Evolutionary conservation across 2,329 filamentous ascomycete species (phyloP).

Genomic region (Stemphylium vesicarium): DNA sequence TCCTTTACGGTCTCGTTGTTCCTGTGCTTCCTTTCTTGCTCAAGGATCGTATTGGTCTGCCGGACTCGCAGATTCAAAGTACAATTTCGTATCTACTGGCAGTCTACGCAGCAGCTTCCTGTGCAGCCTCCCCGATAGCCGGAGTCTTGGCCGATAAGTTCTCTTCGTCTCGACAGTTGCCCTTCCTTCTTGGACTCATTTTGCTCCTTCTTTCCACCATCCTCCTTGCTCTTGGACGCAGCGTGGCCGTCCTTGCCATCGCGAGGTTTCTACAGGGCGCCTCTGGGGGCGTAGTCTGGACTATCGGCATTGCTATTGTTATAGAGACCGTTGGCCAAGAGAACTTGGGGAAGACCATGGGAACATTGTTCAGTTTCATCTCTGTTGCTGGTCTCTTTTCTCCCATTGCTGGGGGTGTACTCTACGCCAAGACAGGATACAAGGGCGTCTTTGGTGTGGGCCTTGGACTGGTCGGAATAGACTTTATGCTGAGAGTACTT

Average conservation of each 20-base stretch:
- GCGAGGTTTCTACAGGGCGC: conserved; percentile 65
- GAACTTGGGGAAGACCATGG: conserved; percentile 67
- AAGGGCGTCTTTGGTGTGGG: conserved; percentile 65
- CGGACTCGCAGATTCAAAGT: conserved; percentile 57
- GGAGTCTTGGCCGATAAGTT: conserved; percentile 62
- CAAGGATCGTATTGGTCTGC: conserved; percentile 57
- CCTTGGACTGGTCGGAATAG: conserved; percentile 61
- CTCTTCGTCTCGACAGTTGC: conserved; percentile 59
- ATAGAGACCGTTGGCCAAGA: conserved; percentile 64
- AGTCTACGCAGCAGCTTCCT: conserved; percentile 61
- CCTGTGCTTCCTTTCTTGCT: conserved; percentile 66
- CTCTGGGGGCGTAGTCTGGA: conserved; percentile 66
- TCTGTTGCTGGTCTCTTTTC: conserved; percentile 63
- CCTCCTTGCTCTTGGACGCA: conserved; percentile 60
- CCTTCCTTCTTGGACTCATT: conserved; percentile 63
- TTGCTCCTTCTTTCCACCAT: conserved; percentile 62
- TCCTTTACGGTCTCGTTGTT: conserved; percentile 65
- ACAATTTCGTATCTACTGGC: conserved; percentile 62
- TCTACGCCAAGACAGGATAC: conserved; percentile 66
- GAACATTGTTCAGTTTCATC: conserved; percentile 66
- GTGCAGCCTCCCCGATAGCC: conserved; percentile 58
- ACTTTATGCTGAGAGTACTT: conserved; percentile 65
- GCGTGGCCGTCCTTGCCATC: conserved; percentile 56
- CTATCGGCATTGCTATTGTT: conserved; percentile 63
- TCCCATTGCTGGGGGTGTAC: conserved; percentile 64